phyloP scores from a whole-genome alignment of 2,329 filamentous ascomycete genomes.

The Cryphonectria carpinicola region DNA sequence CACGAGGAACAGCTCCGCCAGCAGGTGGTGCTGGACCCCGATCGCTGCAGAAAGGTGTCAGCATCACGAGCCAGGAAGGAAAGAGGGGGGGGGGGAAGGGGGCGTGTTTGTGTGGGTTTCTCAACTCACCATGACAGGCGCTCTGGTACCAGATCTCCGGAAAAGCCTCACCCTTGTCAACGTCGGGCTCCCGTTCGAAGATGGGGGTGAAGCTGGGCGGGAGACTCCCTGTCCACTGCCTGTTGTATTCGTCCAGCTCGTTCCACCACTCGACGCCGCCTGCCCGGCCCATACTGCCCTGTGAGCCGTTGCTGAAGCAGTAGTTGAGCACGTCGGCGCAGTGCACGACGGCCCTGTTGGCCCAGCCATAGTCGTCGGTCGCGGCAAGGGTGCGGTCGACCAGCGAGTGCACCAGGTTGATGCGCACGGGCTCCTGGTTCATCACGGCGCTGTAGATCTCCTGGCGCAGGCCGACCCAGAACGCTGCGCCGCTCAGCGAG shows the following conservation, averaged over 20 bases:
- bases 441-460: constrained; percentile 62
- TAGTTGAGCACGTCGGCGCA: constrained; percentile 67
- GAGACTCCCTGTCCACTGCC: constrained; percentile 50
- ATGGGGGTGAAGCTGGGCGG: constrained; percentile 60
- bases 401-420: constrained; percentile 54
- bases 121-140: constrained; percentile 53
- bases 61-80: not conserved
- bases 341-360: constrained; percentile 64
- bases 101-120: not conserved
- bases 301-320: constrained; percentile 54
- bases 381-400: constrained; percentile 54
- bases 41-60: constrained; percentile 47
- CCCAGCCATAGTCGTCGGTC: constrained; percentile 59
- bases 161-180: constrained; percentile 48
- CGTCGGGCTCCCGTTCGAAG: constrained; percentile 45
- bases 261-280: constrained; percentile 44
- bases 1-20: constrained; percentile 60
- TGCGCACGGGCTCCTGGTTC: constrained; percentile 49
- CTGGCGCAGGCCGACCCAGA: constrained; percentile 61
- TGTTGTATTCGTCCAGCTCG: constrained; percentile 49
- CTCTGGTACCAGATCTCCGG: constrained; percentile 62
- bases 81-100: too few species aligned
- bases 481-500: constrained; percentile 55
- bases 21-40: constrained; percentile 62
- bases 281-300: constrained; percentile 28